Conservation (phyloP, 2,329 filamentous ascomycete species). For the Juglanconis sp. region DNA sequence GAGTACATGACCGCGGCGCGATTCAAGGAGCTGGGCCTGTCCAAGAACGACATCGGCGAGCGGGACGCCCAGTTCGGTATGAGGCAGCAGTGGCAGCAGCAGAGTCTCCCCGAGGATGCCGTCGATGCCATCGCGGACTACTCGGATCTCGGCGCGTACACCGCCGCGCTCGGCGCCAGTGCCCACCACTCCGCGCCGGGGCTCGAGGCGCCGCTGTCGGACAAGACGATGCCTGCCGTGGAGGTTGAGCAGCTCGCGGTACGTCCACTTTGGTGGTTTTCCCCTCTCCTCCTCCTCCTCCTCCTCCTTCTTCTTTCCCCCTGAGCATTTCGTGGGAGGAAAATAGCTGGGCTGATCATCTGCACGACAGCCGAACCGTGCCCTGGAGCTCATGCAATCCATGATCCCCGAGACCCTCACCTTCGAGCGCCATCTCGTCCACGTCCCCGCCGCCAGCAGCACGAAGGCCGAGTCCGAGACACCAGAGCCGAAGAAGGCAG, state of each 20-base stretch:
- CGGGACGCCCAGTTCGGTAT: slow-evolving; percentile 28
- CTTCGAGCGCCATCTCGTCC: slow-evolving; percentile 37
- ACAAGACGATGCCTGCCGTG: slow-evolving; percentile 5
- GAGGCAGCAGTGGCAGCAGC: slow-evolving; percentile 3
- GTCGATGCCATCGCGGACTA: slow-evolving; percentile 13
- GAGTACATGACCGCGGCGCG: slow-evolving; percentile 34
- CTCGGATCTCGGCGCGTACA: background rate
- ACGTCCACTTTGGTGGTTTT: no score
- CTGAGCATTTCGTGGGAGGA: background rate
- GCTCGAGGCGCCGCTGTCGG: slow-evolving; percentile 2
- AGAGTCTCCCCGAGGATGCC: slow-evolving; percentile 5
- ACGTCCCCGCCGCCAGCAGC: slow-evolving; percentile 19
- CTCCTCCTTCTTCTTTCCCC: background rate
- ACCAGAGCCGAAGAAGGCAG: slow-evolving; percentile 4
- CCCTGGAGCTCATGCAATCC: slow-evolving; percentile 31
- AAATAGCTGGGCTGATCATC: background rate
- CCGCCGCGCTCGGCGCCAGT: background rate
- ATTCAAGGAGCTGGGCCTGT: slow-evolving; percentile 29
- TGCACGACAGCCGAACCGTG: slow-evolving; percentile 31
- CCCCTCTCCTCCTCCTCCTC: no score
- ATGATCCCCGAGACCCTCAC: slow-evolving; percentile 35
- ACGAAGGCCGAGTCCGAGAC: slow-evolving; percentile 11
- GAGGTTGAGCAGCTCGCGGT: slow-evolving; percentile 19
- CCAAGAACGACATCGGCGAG: slow-evolving; percentile 26
- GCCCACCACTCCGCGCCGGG: background rate